phyloP scores from a whole-genome alignment of 495 filamentous ascomycete species.

The Penicillium simplicissimum region DNA sequence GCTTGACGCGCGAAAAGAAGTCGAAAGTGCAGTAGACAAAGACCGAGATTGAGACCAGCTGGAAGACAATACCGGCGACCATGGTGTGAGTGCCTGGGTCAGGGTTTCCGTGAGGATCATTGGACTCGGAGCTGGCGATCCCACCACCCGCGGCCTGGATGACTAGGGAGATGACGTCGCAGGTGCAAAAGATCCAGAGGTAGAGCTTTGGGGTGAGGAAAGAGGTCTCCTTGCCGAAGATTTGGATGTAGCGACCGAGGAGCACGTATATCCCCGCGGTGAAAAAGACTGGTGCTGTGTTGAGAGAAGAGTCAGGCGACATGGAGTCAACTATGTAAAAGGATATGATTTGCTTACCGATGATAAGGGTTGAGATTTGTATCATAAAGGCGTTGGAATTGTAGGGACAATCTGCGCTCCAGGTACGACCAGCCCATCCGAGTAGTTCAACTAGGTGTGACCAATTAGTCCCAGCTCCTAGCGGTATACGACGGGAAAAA shows the following conservation, averaged over 20 bases:
- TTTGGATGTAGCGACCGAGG: conserved; percentile 56
- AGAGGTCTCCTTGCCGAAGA: conserved; percentile 54
- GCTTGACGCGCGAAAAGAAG: conserved; percentile 45
- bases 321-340: too few species aligned
- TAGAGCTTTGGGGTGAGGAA: conserved; percentile 52
- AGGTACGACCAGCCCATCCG: conserved; percentile 60
- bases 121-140: conserved; percentile 47
- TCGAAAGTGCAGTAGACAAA: conserved; percentile 51
- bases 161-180: conserved; percentile 58
- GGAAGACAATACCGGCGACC: conserved; percentile 65
- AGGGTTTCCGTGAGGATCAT: conserved; percentile 46
- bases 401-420: conserved; percentile 58
- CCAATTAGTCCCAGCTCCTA: background rate
- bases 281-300: conserved; percentile 57
- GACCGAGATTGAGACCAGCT: conserved; percentile 56
- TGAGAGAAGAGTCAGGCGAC: background rate
- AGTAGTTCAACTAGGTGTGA: conserved; percentile 54
- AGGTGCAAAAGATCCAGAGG: conserved; percentile 59
- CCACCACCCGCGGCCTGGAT: conserved; percentile 62
- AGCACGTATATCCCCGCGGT: conserved; percentile 64
- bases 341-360: too few species aligned
- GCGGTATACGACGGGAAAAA: background rate
- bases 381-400: conserved; percentile 55
- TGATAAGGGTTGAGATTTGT: conserved; percentile 64
- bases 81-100: conserved; percentile 58